Evolutionary conservation across 805 yeast genomes (phyloP), one percentile per base, ranked within the genome.

Genomic region (Lipomyces japonicus): DNA sequence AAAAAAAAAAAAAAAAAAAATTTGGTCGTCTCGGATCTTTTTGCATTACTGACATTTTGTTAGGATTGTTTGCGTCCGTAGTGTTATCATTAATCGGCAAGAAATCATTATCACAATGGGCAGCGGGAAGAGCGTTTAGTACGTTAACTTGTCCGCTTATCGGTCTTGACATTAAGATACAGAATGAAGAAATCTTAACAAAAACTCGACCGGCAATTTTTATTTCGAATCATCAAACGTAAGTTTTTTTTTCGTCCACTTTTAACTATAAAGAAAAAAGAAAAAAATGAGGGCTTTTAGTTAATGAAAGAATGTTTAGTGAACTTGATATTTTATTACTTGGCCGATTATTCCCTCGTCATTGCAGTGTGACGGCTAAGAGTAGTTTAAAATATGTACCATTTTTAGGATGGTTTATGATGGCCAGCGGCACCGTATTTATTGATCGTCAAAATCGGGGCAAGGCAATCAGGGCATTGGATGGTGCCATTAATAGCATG

Each of bases 391-490:
- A 86, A 62, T 87, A 79, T 65, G 73, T 88, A 45, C 99, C 99
- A 16, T 77, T 93, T 61, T 74, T 93, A 60, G 99, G 99, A 12
- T 91, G 97, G 97, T 93, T 90, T 71, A 62, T 93, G 98, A 63
- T 80, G 23, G 76, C 88, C 22, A 81, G 93, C 55, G 96, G 96
- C 10, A 84, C 97, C 1, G 84, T 91, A 61, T 93, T 93, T 70
- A 73, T 93, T 48, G 96, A 93, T 66, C 80, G 99, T 66, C 71
- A 80, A 4, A 82, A 81, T 65, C 79, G 87, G 57, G 80, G 78
- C 50, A 80, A 84, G 63, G 89, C 97, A 21, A 78, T 87, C 50
- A 73, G 72, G 49, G 85, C 93, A 7, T 77, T 93, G 65, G 82
- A 82, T 46, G 67, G 69, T 12, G 96, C 97, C 3, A 75, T 87